Percentiles rank a stretch among this genome's conserved stretches.
Conservation (phyloP, 495 filamentous ascomycete species). For the Chaetomium cochliodes region DNA sequence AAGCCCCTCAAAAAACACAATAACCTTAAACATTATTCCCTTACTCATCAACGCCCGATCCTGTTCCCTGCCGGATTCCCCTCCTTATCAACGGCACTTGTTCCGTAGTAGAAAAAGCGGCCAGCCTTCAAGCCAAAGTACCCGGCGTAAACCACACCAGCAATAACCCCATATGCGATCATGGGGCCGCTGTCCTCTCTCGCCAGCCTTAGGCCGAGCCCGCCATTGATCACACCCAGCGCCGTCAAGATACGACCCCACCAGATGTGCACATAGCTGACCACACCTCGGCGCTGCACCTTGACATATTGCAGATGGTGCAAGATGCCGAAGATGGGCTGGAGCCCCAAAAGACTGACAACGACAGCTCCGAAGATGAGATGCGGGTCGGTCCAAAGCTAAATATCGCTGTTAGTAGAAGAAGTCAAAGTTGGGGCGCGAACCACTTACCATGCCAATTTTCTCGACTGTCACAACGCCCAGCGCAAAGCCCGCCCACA, state of each 20-base stretch:
- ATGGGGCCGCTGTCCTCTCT: slow-evolving; percentile 44
- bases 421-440: background rate
- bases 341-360: slow-evolving; percentile 56
- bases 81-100: background rate
- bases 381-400: slow-evolving; percentile 44
- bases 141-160: slow-evolving; percentile 50
- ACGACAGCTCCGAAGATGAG: slow-evolving; percentile 60
- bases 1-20: no score
- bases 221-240: slow-evolving; percentile 70
- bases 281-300: slow-evolving; percentile 47
- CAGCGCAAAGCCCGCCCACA: slow-evolving; percentile 60
- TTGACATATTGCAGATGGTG: slow-evolving; percentile 61
- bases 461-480: slow-evolving; percentile 53
- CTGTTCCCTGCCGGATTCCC: no score
- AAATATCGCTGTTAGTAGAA: background rate
- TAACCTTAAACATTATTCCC: no score
- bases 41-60: no score
- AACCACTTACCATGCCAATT: slow-evolving; percentile 37
- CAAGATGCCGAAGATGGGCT: slow-evolving; percentile 61
- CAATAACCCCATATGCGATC: slow-evolving; percentile 60
- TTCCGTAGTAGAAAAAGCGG: background rate
- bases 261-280: slow-evolving; percentile 68
- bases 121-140: slow-evolving; percentile 41
- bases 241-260: slow-evolving; percentile 61
- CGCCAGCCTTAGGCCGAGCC: slow-evolving; percentile 60